Evolutionary conservation across 306 rosid species (phyloP).

Genomic region (Luffa acutangula): DNA sequence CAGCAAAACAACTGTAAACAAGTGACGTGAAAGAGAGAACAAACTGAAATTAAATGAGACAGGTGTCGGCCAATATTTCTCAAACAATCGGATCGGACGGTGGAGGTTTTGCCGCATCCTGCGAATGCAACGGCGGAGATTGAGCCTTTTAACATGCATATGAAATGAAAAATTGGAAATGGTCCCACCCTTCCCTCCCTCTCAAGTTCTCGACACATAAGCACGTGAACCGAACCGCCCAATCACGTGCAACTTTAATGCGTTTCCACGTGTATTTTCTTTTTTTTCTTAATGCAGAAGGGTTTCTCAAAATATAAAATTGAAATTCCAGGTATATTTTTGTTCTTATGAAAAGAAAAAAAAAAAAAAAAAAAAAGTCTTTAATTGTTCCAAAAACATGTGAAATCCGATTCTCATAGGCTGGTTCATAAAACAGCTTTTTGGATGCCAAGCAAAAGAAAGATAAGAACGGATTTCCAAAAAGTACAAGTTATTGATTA

Average conservation of each 20-base stretch:
- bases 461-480: not conserved
- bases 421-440: slow-evolving; percentile 1
- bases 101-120: not conserved
- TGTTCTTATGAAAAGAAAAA: not conserved
- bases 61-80: not conserved
- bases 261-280: not conserved
- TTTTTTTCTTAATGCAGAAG: not conserved
- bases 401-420: not conserved
- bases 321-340: not conserved
- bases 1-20: not conserved
- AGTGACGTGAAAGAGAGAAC: not conserved
- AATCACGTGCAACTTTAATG: not conserved
- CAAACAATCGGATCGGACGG: not conserved
- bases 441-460: slow-evolving; percentile 1
- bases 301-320: not conserved
- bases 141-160: not conserved
- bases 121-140: not conserved
- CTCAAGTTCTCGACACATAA: not conserved
- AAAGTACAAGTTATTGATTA: not conserved
- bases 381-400: not conserved
- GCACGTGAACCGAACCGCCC: not conserved
- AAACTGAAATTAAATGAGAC: not conserved
- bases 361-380: not conserved
- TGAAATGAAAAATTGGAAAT: not conserved
- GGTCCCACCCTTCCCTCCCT: not conserved